A percentile compares a stretch with the other conserved stretches of the same genome.
Evolutionary conservation across 257 asterid species (phyloP).

Genomic region (Primulina eburnea): DNA sequence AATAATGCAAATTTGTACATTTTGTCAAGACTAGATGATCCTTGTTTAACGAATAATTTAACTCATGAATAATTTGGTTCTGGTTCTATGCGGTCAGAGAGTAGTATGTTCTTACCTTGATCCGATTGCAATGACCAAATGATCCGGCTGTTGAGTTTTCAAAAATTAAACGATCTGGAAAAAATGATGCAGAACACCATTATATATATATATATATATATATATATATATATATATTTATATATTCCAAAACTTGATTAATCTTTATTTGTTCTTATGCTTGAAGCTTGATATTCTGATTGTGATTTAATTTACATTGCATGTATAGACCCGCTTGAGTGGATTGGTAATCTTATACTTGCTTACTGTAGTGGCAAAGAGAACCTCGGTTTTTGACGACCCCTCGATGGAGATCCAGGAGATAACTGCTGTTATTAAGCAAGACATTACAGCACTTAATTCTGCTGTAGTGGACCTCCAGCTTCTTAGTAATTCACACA

Average conservation of each 20-base stretch:
- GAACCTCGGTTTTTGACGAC: constrained; percentile 53
- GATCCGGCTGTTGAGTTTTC: background rate
- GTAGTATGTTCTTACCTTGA: background rate
- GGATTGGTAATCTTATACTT: constrained; percentile 4
- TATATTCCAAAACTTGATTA: background rate
- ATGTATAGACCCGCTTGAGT: background rate
- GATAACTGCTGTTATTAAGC: constrained; percentile 47
- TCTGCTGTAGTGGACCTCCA: constrained; percentile 73
- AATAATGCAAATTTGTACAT: background rate
- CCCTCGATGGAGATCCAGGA: constrained; percentile 54
- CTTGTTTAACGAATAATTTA: background rate
- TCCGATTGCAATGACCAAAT: background rate
- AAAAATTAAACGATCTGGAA: background rate
- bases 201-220: background rate
- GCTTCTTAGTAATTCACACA: constrained; percentile 49
- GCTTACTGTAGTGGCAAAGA: constrained; percentile 45
- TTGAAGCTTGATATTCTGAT: background rate
- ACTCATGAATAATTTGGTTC: too few relatives aligned
- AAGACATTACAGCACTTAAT: constrained; percentile 53
- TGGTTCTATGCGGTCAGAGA: background rate
- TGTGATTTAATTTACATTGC: background rate
- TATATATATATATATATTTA: too few relatives aligned
- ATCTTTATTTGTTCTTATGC: background rate
- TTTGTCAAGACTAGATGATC: background rate
- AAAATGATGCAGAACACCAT: too few relatives aligned